Conservation (phyloP, 805 yeast species). For the Myxozyma neotropica region DNA sequence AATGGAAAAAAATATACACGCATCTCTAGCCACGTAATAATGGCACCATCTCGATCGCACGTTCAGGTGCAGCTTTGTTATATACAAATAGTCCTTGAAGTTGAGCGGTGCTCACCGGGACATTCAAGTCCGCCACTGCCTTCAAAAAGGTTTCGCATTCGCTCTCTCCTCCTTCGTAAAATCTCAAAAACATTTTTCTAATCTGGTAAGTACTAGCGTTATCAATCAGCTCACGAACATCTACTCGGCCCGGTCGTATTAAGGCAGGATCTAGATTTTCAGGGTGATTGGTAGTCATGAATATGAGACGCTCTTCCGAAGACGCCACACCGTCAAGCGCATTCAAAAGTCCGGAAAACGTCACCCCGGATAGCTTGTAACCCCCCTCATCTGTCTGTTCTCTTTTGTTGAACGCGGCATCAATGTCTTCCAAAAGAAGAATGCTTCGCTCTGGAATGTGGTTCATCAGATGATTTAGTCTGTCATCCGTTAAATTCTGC, state of each 20-base stretch:
- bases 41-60: conserved; percentile 67
- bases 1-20: not conserved
- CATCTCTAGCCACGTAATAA: conserved; percentile 10
- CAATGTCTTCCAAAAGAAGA: conserved; percentile 85
- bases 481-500: conserved; percentile 87
- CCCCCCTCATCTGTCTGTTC: conserved; percentile 77
- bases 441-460: conserved; percentile 90
- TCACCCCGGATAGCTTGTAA: conserved; percentile 75
- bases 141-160: conserved; percentile 48
- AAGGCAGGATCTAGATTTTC: conserved; percentile 91
- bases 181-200: conserved; percentile 79
- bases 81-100: conserved; percentile 93
- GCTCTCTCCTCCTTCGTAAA: conserved; percentile 64
- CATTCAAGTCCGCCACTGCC: conserved; percentile 51
- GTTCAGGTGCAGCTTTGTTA: conserved; percentile 78
- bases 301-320: conserved; percentile 93
- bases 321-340: conserved; percentile 97
- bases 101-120: conserved; percentile 85
- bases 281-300: conserved; percentile 98
- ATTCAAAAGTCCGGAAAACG: conserved; percentile 90
- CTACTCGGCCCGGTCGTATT: conserved; percentile 92
- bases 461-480: conserved; percentile 93
- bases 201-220: conserved; percentile 87
- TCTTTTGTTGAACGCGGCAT: conserved; percentile 90
- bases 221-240: conserved; percentile 75